Evolutionary conservation across 1,139 yeast species (phyloP), one percentile per base, ranked within the genome.

Genomic region (Wickerhamiella pararugosa): DNA sequence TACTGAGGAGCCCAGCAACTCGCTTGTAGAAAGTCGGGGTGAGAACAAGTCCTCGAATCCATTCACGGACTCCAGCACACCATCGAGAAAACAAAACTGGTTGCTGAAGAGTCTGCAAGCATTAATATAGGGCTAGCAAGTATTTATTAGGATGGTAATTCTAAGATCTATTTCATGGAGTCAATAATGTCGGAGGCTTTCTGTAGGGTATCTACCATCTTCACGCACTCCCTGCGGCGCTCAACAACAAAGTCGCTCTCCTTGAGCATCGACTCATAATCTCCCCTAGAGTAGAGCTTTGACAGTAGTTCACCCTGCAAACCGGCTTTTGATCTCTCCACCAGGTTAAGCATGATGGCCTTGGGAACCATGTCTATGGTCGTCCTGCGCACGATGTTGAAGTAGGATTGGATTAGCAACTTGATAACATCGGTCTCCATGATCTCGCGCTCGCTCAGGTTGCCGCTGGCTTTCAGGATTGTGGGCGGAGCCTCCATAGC

Each of bases 401-500:
- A 90, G 64, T 90, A 90, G 29, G 96, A 84, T 42, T 79, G 75
- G 53, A 90, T 90, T 57, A 90, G 71, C 51, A 90, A 71, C 67
- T 90, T 90, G 59, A 90, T 90, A 34, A 90, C 97, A 58, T 90
- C 98, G 0, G 97, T 90, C 63, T 90, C 98, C 76, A 83, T 80
- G 31, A 87, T 76, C 65, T 90, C 98, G 54, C 96, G 78, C 60
- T 90, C 98, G 25, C 94, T 75, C 83, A 90, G 79, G 45, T 82
- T 77, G 36, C 97, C 97, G 25, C 94, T 77, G 5, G 98, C 98
- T 61, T 90, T 81, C 59, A 90, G 75, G 9, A 86, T 87, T 33
- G 94, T 76, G 36, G 98, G 98, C 40, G 98, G 98, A 1, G 95
- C 87, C 62, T 90, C 98, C 93, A 90, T 83, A 29, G 87, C 79